Conservation (phyloP, 1,284 basidiomycete genomes). For the Taiwanofungus camphoratus region DNA sequence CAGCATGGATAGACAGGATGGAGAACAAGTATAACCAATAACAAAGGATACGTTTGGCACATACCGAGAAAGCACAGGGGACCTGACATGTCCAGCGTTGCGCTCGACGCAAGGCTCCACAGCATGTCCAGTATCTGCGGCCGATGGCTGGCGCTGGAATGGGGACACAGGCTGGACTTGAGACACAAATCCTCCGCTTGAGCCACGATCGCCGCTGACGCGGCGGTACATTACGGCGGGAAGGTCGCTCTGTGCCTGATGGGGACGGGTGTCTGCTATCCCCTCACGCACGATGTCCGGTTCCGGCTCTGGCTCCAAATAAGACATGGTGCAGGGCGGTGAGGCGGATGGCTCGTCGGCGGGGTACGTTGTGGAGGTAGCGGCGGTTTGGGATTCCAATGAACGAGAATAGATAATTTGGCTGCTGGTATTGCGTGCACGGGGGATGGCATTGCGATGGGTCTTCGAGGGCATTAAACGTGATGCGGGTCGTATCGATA, state of each 20-base stretch:
- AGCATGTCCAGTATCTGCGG: constrained; percentile 8
- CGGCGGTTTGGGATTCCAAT: constrained; percentile 2
- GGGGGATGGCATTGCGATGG: constrained; percentile 23
- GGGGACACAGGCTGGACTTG: background rate
- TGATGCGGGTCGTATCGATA: constrained; percentile 15
- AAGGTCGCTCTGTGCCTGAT: background rate
- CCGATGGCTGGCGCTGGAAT: background rate
- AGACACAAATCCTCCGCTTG: constrained; percentile 16
- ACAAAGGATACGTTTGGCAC: constrained; percentile 8
- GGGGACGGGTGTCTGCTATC: background rate
- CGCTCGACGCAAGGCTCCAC: constrained; percentile 14
- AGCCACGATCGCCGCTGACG: constrained; percentile 7
- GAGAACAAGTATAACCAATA: background rate
- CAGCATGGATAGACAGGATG: background rate
- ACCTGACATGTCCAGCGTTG: constrained; percentile 21
- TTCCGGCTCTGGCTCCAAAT: constrained; percentile 14
- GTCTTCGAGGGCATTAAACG: constrained; percentile 27
- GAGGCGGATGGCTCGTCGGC: constrained; percentile 12
- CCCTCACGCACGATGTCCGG: constrained; percentile 11
- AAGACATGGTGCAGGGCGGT: constrained; percentile 14
- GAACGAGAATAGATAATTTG: constrained; percentile 11
- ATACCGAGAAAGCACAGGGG: constrained; percentile 26
- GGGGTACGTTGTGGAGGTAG: constrained; percentile 11
- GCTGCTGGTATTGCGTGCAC: constrained; percentile 12
- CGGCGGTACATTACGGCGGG: constrained; percentile 7